Evolutionary conservation across 1,284 basidiomycete species (phyloP), one percentile per base, ranked within the genome.

Genomic region (Cutaneotrichosporon sp.): DNA sequence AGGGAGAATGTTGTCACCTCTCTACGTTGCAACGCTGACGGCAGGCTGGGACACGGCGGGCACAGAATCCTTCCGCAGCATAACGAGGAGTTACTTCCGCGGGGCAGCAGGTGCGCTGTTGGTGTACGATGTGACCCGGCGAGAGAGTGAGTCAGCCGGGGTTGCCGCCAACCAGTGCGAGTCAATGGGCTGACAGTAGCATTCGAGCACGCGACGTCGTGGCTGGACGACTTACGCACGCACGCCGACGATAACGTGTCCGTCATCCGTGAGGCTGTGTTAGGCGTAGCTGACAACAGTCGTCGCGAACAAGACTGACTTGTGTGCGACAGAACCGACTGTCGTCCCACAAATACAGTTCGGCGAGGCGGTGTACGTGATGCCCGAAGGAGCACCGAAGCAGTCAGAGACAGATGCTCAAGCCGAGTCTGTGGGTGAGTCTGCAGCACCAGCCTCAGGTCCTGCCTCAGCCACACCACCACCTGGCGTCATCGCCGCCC

Each of bases 31-130:
- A 30, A 47, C 14, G 36, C 60, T 65, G 56, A 61, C 60, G n/a
- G 36, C 60, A 78, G 76, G 76, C 64, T 79, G 77, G 77, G 77
- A 79, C 59, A 79, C 77, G n/a, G 77, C 77, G 14, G 77, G 77
- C 11, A 76, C 77, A 4, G 77, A 79, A 65, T 70, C 66, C 42
- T 79, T 79, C 63, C 64, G 77, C 42, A 72, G 91, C 36, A 96
- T 98, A 32, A 97, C 95, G 11, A 84, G 95, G 69, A 94, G 91
- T 76, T 98, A 98, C 81, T 98, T 97, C 79, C 87, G 95, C 63
- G 94, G 94, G 40, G 92, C 95, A 7, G 92, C 92, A 9, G 92
- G 92, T 16, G 91, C 90, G 46, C 86, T 98, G 62, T 85, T 98
- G 31, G 93, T 97, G 3, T 98, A 96, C 81, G 94, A 97, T 80